Evolutionary conservation across 345 rosid species (phyloP), one percentile per base, ranked within the genome.

Genomic region (Eucalyptus marginata): DNA sequence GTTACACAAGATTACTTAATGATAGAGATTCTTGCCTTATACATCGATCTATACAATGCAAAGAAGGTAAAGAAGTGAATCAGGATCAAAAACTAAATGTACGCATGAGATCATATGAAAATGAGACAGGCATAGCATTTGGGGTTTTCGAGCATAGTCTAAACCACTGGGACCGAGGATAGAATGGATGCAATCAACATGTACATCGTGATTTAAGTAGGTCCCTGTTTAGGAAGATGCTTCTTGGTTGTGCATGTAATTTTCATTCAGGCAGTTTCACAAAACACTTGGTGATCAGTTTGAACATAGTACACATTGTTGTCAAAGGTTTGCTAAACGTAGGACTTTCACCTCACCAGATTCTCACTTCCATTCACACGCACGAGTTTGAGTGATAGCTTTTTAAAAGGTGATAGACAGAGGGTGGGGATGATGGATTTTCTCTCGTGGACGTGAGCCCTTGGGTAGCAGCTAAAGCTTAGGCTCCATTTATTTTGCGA

Each of bases 401-500:
- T 51, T 51, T 51, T 51, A 51, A 51, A 51, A 51, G 22, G 2
- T 51, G 54, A 51, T 51, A 51, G 54, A 17, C 1, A 51, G 4
- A 17, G 54, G 54, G 1, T 17, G 54, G 22, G 4, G 54, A 51
- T 16, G 54, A 1, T 51, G 54, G 54, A 16, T 51, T 51, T 51
- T 58, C n/a, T 58, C 66, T 25, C 66, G 1, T 3, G 3, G 13
- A 27, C n/a, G 6, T 58, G 66, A 3, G n/a, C 66, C 15, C 15
- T 58, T 58, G 66, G 11, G 66, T 25, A 59, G 1, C 2, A 2
- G 66, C 1, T 58, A 27, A 25, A 58, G n/a, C 3, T 58, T 58
- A 58, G 54, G 0, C 20, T 16, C 1, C 2, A 1, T 51, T 51
- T 51, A 0, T 51, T 17, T 51, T 51, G 4, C 0, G 4, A 51